phyloP scores from a whole-genome alignment of 2,329 filamentous ascomycete genomes.

The Nemania bipapillata region DNA sequence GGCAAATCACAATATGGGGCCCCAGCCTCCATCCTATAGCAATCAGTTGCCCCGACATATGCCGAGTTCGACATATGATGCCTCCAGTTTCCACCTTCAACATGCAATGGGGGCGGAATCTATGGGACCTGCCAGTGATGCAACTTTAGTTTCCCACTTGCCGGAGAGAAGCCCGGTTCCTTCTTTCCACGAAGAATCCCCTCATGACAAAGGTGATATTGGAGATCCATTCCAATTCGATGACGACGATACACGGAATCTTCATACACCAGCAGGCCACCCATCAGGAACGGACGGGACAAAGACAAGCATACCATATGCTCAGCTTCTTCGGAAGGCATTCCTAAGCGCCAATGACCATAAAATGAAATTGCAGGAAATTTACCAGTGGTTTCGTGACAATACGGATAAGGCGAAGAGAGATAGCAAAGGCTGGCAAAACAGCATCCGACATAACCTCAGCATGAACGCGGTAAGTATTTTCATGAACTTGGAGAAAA shows the following conservation, averaged over 20 bases:
- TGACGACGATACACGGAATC: constrained; percentile 3
- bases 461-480: constrained; percentile 89
- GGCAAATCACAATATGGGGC: constrained; percentile 25
- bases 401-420: constrained; percentile 80
- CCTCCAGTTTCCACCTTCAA: constrained; percentile 9
- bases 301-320: constrained; percentile 74
- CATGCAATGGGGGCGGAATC: neutral
- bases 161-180: constrained; percentile 6
- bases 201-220: constrained; percentile 13
- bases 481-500: neutral
- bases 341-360: constrained; percentile 73
- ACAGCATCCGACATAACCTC: constrained; percentile 93
- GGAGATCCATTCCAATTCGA: constrained; percentile 17
- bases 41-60: constrained; percentile 35
- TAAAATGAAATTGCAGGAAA: constrained; percentile 82
- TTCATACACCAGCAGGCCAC: constrained; percentile 35
- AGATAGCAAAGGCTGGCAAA: constrained; percentile 83
- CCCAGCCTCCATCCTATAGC: constrained; percentile 29
- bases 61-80: constrained; percentile 26
- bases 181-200: constrained; percentile 26
- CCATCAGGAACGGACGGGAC: constrained; percentile 43
- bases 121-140: neutral
- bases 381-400: constrained; percentile 88
- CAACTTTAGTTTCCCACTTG: neutral
- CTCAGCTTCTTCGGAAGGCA: constrained; percentile 80